Base-by-base conservation (phyloP, 306 rosid species). In the Cucumis cinereus region DNA sequence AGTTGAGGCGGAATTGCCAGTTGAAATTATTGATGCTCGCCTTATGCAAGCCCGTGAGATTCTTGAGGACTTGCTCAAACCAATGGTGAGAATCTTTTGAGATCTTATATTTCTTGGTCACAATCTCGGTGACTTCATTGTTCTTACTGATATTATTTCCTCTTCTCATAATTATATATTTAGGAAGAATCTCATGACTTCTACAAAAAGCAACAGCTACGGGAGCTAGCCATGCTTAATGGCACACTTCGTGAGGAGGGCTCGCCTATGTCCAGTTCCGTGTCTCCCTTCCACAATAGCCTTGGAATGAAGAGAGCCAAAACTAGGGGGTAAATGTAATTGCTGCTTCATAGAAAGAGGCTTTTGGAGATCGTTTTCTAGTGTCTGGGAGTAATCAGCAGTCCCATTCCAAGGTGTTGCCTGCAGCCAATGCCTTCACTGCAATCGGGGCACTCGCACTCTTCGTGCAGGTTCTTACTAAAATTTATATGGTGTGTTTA, bases 251-350 rank as follows among this genome's bases (percentile, higher is more conserved):
- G 99, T 0, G 98, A 92, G 52, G 99, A 92, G 85, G 96, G 92
- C 62, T 95, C 99, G 64, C 96, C 98, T 1, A 92, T 95, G 99
- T 88, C 99, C 0, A 94, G 99, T 63, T 95, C 96, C 3, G 85
- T 89, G 69, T 95, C 99, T 36, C 99, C 88, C 30, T 81, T 87
- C 86, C 86, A 88, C 84, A 95, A 92, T 90, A 95, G 91, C 87
- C 98, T 95, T 3, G 99, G 99, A 73, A 90, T 92, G 98, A 95
- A 95, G 91, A 90, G 99, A 86, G 99, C 99, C 69, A 95, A 95
- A 80, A 95, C 99, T 80, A 85, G 96, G 92, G 95, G 93, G 82
- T 92, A 86, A 82, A 70, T 77, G 47, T 43, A 50, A 72, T 23
- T n/a, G 36, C 3, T 49, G 55, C 36, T 43, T 50, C 61, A 49